phyloP scores from a whole-genome alignment of 1,284 basidiomycete species.

The Meripilus lineatus region DNA sequence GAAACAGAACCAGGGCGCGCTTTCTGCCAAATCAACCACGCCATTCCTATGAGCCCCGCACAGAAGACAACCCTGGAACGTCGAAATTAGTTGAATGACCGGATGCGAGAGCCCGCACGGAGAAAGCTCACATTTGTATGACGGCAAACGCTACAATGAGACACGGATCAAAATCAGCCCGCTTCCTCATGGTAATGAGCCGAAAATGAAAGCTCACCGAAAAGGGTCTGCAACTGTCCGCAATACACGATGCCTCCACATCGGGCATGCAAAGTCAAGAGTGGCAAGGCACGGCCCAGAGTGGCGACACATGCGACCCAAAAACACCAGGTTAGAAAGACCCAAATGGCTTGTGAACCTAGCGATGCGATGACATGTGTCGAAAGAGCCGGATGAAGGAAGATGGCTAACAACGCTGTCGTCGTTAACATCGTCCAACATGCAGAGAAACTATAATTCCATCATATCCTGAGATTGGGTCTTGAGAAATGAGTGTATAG shows the following conservation, averaged over 20 bases:
- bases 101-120: too few species aligned
- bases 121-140: too few species aligned
- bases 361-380: slow-evolving; percentile 46
- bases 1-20: too few species aligned
- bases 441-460: slow-evolving; percentile 39
- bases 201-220: too few species aligned
- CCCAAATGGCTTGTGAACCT: slow-evolving; percentile 52
- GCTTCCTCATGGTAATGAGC: too few species aligned
- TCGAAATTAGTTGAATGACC: too few species aligned
- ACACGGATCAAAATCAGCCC: too few species aligned
- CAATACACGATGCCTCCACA: slow-evolving; percentile 48
- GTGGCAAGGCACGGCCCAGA: slow-evolving; percentile 41
- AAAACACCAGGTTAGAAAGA: slow-evolving; percentile 47
- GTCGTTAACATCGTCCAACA: slow-evolving; percentile 53
- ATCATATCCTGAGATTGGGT: neutral
- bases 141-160: too few species aligned
- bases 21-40: too few species aligned
- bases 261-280: slow-evolving; percentile 29
- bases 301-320: slow-evolving; percentile 51
- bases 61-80: too few species aligned
- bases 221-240: slow-evolving; percentile 45
- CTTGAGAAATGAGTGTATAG: neutral
- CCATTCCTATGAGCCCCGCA: too few species aligned
- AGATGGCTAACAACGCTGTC: slow-evolving; percentile 41
- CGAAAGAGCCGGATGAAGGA: slow-evolving; percentile 54